Evolutionary conservation across 495 filamentous ascomycete species (phyloP), one percentile per base, ranked within the genome.

Genomic region (Hypomontagnella monticulosa): DNA sequence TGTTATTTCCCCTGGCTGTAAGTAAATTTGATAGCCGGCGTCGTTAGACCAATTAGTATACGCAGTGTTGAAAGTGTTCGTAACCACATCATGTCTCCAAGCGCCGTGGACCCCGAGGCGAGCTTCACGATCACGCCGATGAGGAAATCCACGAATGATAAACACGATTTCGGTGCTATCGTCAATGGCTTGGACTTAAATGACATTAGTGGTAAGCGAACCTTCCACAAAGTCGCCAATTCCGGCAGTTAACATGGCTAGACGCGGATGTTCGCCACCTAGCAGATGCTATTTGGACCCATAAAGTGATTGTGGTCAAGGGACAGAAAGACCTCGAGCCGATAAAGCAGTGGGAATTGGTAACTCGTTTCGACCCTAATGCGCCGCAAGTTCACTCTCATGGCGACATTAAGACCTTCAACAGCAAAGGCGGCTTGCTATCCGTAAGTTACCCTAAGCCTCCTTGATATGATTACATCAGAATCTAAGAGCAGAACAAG

Each of bases 331-430:
- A 77, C 23, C 68, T 80, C 8, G 43, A 61, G 15, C 76, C 78
- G 1, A 60, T 62, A 3, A 79, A 79, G 57, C 76, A 80, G 34
- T 80, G 75, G 76, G 75, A 80, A 34, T 67, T 80, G 1, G 69
- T 80, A 11, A 75, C 74, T 4, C 72, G 75, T 5, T 73, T 80
- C 23, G 78, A 80, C 40, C 76, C 75, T 8, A 57, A 66, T 4
- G 73, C 78, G 3, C 71, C 58, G 0, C 70, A 72, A 18, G 69
- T 76, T 9, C 78, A 80, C 56, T 73, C 71, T 19, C 78, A 79
- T 41, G 78, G 78, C 1, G 70, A 74, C 41, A 44, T 80, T 6
- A 75, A 76, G 50, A 76, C 72, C 4, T 76, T 76, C 33, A 69
- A 69, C 14, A 66, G 40, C 47, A 65, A 69, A 23, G 66, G 70